These are phyloP conservation scores for Mollisia scopiformis DNA, from an alignment of 2,329 filamentous ascomycete species.

Conservation along the genomic window DNA sequence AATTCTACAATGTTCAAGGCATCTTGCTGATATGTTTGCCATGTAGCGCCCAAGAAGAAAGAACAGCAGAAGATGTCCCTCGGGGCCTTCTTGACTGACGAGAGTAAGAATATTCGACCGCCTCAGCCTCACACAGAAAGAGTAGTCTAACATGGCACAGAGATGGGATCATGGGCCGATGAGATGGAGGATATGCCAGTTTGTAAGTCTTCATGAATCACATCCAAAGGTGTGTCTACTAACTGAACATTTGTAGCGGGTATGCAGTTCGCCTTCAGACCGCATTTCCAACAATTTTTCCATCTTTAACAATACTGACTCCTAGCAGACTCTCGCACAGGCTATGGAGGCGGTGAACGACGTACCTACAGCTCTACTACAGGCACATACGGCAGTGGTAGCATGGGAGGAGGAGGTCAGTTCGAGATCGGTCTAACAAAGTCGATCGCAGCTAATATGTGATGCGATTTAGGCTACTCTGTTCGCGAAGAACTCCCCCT, in stretches of 20 bases:
- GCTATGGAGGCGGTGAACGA: constrained; percentile 36
- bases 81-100: constrained; percentile 91
- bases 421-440: constrained; percentile 5
- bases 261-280: no score
- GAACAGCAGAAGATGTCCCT: constrained; percentile 95
- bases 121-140: constrained; percentile 40
- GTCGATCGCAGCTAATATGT: constrained; percentile 17
- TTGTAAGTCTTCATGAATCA: constrained; percentile 32
- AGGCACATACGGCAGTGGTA: constrained; percentile 35
- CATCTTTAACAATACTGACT: no score
- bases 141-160: constrained; percentile 48
- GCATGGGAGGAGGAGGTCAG: constrained; percentile 37
- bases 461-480: constrained; percentile 53
- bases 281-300: no score
- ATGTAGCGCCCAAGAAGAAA: constrained; percentile 84
- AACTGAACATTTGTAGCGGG: constrained; percentile 34
- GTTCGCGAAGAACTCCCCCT: constrained; percentile 80
- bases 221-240: constrained; percentile 21
- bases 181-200: constrained; percentile 81
- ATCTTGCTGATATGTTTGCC: constrained; percentile 45
- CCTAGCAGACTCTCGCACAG: constrained; percentile 36
- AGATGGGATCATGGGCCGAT: constrained; percentile 94
- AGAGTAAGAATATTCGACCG: constrained; percentile 64
- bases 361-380: constrained; percentile 37
- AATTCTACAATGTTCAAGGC: neutral